Conservation (phyloP, 768 basidiomycete species). For the Paxillus rubicundulus region DNA sequence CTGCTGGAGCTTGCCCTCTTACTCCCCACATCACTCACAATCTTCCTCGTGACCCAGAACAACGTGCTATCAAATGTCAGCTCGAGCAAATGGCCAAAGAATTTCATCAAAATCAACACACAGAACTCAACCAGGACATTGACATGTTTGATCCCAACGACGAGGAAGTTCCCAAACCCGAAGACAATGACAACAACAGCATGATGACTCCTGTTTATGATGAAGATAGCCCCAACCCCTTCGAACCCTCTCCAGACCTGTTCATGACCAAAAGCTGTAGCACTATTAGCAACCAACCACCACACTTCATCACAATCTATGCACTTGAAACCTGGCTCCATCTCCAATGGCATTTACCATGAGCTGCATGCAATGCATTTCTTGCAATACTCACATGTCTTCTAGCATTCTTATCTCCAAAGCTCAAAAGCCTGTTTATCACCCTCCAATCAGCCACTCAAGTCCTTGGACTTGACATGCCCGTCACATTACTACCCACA, state of each 20-base stretch:
- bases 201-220: too few relatives aligned
- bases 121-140: neutral
- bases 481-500: conserved; percentile 18
- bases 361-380: conserved; percentile 25
- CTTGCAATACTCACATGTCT: conserved; percentile 14
- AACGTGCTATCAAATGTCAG: too few relatives aligned
- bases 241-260: neutral
- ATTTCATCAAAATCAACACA: neutral
- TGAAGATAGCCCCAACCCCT: neutral
- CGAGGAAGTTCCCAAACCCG: neutral
- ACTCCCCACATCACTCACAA: too few relatives aligned
- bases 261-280: neutral
- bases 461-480: conserved; percentile 15
- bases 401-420: conserved; percentile 3
- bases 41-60: too few relatives aligned
- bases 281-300: neutral
- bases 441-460: conserved; percentile 20
- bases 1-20: too few relatives aligned
- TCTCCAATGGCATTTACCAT: conserved; percentile 23
- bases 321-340: conserved; percentile 27
- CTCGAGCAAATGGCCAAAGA: too few relatives aligned
- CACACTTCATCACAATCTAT: conserved; percentile 23
- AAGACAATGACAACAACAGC: neutral
- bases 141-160: neutral
- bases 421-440: conserved; percentile 9